Evolutionary conservation across 768 basidiomycete genomes (phyloP).

Genomic region (Kwoniella dejecticola): DNA sequence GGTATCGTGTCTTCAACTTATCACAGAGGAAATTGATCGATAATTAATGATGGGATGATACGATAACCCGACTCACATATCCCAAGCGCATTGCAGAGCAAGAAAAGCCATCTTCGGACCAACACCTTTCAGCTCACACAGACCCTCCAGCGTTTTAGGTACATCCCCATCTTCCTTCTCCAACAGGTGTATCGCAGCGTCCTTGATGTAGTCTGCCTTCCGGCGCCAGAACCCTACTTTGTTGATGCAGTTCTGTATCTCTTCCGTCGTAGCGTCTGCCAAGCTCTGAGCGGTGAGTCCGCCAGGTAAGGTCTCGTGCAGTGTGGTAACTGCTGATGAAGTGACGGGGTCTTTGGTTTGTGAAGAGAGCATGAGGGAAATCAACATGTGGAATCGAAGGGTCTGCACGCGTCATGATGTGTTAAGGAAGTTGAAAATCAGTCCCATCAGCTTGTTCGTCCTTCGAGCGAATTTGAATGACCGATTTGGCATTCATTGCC

Average conservation of each 20-base stretch:
- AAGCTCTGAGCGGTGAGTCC: slow-evolving; percentile 74
- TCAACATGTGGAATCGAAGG: slow-evolving; percentile 76
- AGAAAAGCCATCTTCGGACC: slow-evolving; percentile 97
- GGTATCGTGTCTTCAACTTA: too few species aligned
- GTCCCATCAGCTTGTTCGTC: too few species aligned
- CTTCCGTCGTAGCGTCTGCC: slow-evolving; percentile 64
- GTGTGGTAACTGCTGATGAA: slow-evolving; percentile 71
- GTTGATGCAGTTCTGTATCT: slow-evolving; percentile 73
- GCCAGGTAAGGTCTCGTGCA: slow-evolving; percentile 74
- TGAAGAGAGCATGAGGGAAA: slow-evolving; percentile 92
- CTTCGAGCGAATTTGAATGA: too few species aligned
- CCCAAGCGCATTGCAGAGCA: slow-evolving; percentile 76
- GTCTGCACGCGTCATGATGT: too few species aligned
- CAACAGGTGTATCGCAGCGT: slow-evolving; percentile 68
- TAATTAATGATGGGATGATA: too few species aligned
- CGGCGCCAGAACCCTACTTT: slow-evolving; percentile 93
- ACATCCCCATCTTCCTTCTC: slow-evolving; percentile 74
- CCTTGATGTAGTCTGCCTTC: slow-evolving; percentile 73
- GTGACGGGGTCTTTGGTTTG: slow-evolving; percentile 94
- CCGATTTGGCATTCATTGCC: too few species aligned
- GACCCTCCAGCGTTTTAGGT: slow-evolving; percentile 81
- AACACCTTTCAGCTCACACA: slow-evolving; percentile 85
- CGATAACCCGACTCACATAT: slow-evolving; percentile 29
- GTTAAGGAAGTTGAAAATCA: too few species aligned
- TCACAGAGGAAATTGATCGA: too few species aligned